phyloP scores from a whole-genome alignment of 1,139 yeast genomes.

The Kurtzmaniella quercitrusa region DNA sequence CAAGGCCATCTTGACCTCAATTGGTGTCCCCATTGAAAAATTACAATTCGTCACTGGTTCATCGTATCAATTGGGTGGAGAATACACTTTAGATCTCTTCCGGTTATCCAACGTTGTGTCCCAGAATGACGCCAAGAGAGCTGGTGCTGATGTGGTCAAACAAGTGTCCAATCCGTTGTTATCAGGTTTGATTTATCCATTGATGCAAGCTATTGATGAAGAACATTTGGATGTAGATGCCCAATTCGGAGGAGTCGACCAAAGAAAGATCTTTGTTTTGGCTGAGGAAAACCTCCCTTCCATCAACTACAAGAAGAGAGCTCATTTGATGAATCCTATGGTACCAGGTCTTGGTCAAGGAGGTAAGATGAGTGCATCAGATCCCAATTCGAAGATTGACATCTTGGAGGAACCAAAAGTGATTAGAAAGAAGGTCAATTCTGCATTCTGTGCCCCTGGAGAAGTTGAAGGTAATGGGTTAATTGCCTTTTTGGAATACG shows the following conservation, averaged over 20 bases:
- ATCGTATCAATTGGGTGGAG: slow-evolving; percentile 72
- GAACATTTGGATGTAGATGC: slow-evolving; percentile 85
- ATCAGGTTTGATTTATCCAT: slow-evolving; percentile 92
- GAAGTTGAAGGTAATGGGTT: slow-evolving; percentile 88
- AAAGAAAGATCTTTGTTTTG: slow-evolving; percentile 92
- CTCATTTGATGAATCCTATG: slow-evolving; percentile 98
- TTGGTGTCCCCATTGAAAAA: slow-evolving; percentile 88
- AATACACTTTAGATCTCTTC: slow-evolving; percentile 87
- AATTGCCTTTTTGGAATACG: slow-evolving; percentile 78
- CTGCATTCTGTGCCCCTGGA: slow-evolving; percentile 96
- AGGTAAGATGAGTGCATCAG: slow-evolving; percentile 98
- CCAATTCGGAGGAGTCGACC: slow-evolving; percentile 99
- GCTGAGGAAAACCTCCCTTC: slow-evolving; percentile 91
- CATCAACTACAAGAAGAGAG: slow-evolving; percentile 93
- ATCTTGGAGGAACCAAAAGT: slow-evolving; percentile 82
- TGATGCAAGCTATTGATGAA: slow-evolving; percentile 98
- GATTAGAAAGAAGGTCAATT: slow-evolving; percentile 84
- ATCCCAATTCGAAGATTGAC: slow-evolving; percentile 96
- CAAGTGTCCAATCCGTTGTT: slow-evolving; percentile 93
- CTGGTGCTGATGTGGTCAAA: slow-evolving; percentile 99
- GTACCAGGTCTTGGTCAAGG: slow-evolving; percentile 97
- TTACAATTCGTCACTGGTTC: slow-evolving; percentile 84
- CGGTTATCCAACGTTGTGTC: slow-evolving; percentile 77
- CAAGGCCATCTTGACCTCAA: slow-evolving; percentile 77
- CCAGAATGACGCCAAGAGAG: slow-evolving; percentile 96